A percentile compares a stretch with the other conserved stretches of the same genome.
These are phyloP conservation scores for Neonectria sp. DNA, from an alignment of 2,329 filamentous ascomycete genomes.

Conservation along the genomic window DNA sequence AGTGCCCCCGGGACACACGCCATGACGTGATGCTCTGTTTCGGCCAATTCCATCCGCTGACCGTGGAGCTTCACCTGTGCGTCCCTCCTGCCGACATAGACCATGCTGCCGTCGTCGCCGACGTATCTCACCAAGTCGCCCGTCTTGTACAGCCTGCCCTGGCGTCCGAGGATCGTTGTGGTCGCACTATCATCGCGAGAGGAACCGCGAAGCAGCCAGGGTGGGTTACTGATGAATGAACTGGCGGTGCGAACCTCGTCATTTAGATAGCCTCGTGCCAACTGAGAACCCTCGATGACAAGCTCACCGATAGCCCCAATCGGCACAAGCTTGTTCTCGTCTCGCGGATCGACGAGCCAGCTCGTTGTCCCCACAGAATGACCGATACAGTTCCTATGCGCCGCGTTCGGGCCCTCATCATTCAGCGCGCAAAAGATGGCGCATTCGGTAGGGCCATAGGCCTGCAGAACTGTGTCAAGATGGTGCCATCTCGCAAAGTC, in stretches of 20 bases:
- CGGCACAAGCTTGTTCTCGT: constrained; percentile 39
- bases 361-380: constrained; percentile 9
- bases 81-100: constrained; percentile 50
- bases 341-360: constrained; percentile 17
- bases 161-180: neutral
- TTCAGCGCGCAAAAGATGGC: constrained; percentile 20
- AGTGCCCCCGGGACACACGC: neutral
- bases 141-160: constrained; percentile 52
- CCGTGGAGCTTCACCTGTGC: constrained; percentile 51
- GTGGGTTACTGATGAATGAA: constrained; percentile 29
- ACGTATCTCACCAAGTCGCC: constrained; percentile 46
- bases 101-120: constrained; percentile 42
- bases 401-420: neutral
- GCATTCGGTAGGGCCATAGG: constrained; percentile 32
- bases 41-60: constrained; percentile 49
- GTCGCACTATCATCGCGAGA: no score
- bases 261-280: constrained; percentile 42
- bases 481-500: constrained; percentile 24
- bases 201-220: neutral
- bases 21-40: constrained; percentile 44
- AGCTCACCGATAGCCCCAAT: constrained; percentile 46
- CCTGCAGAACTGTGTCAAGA: constrained; percentile 19
- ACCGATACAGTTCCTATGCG: constrained; percentile 15
- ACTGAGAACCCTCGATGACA: constrained; percentile 40
- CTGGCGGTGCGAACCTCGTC: constrained; percentile 16